Evolutionary conservation across 768 basidiomycete genomes (phyloP).

Genomic region (Basidioascus undulatus): DNA sequence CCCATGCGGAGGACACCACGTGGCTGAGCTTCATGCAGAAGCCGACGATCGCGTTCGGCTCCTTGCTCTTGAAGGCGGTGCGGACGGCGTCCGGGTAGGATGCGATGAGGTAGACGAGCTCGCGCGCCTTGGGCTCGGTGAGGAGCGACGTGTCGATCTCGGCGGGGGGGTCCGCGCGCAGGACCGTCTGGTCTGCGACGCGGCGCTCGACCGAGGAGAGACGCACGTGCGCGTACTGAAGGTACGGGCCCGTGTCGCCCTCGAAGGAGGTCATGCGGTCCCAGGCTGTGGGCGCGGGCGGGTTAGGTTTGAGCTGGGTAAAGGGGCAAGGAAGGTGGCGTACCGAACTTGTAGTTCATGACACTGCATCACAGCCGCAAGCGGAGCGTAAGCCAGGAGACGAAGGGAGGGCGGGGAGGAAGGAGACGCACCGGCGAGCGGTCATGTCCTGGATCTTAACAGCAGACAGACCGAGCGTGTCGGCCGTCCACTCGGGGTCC

Average conservation of each 20-base stretch:
- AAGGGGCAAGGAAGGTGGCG: too few relatives aligned
- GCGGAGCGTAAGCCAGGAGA: too few relatives aligned
- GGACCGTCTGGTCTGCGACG: slow-evolving; percentile 52
- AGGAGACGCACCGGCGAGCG: slow-evolving; percentile 54
- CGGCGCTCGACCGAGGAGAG: slow-evolving; percentile 74
- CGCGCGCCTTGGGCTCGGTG: slow-evolving; percentile 48
- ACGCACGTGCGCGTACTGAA: slow-evolving; percentile 91
- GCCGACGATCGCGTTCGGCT: slow-evolving; percentile 77
- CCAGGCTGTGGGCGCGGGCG: too few relatives aligned
- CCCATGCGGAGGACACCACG: slow-evolving; percentile 69
- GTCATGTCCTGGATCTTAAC: slow-evolving; percentile 97
- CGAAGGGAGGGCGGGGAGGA: neutral
- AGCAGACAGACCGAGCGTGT: slow-evolving; percentile 76
- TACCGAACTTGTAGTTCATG: slow-evolving; percentile 87
- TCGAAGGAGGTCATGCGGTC: slow-evolving; percentile 85
- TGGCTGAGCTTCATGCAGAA: slow-evolving; percentile 70
- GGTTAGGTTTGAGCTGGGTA: too few relatives aligned
- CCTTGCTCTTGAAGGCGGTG: slow-evolving; percentile 56
- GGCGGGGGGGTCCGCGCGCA: slow-evolving; percentile 41
- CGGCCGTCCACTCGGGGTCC: slow-evolving; percentile 52
- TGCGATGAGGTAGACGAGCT: slow-evolving; percentile 65
- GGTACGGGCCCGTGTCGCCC: slow-evolving; percentile 84
- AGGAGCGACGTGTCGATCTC: slow-evolving; percentile 42
- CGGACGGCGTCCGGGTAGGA: slow-evolving; percentile 79
- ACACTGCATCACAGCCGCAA: slow-evolving; percentile 33